phyloP scores from a whole-genome alignment of 2,329 filamentous ascomycete genomes.

The Nemania sp. region DNA sequence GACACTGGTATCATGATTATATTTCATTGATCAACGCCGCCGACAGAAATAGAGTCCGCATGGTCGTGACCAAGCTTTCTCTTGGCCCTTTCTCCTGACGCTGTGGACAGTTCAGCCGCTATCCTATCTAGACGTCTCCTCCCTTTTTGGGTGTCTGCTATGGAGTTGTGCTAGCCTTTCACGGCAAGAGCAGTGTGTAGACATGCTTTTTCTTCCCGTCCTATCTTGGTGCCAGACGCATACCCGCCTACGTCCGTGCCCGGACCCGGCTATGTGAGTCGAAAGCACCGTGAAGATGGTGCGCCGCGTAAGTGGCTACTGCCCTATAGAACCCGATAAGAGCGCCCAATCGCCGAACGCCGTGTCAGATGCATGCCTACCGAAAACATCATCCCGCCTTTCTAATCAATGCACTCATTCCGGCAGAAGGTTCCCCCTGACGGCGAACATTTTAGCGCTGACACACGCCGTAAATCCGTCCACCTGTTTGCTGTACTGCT shows the following conservation, averaged over 20 bases:
- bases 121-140: neutral
- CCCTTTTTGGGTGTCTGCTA: constrained; percentile 1
- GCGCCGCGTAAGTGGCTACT: constrained; percentile 17
- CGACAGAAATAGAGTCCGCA: neutral
- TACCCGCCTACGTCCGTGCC: constrained; percentile 4
- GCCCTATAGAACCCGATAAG: constrained; percentile 33
- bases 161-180: neutral
- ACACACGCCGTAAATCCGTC: constrained; percentile 93
- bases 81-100: neutral
- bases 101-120: constrained; percentile 1
- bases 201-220: constrained; percentile 7
- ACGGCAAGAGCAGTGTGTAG: constrained; percentile 8
- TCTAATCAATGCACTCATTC: constrained; percentile 46
- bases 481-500: constrained; percentile 97
- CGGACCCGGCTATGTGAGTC: constrained; percentile 12
- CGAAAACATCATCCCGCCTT: constrained; percentile 30
- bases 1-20: neutral
- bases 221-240: neutral
- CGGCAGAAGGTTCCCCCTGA: constrained; percentile 71
- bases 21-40: neutral
- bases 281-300: constrained; percentile 13
- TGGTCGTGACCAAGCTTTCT: neutral
- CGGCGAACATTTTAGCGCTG: constrained; percentile 97
- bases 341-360: constrained; percentile 41
- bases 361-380: constrained; percentile 42